Percentiles rank a stretch among this genome's conserved stretches.
These are phyloP conservation scores for Phylloporus sp. DNA, from an alignment of 768 basidiomycete genomes.

Conservation along the genomic window DNA sequence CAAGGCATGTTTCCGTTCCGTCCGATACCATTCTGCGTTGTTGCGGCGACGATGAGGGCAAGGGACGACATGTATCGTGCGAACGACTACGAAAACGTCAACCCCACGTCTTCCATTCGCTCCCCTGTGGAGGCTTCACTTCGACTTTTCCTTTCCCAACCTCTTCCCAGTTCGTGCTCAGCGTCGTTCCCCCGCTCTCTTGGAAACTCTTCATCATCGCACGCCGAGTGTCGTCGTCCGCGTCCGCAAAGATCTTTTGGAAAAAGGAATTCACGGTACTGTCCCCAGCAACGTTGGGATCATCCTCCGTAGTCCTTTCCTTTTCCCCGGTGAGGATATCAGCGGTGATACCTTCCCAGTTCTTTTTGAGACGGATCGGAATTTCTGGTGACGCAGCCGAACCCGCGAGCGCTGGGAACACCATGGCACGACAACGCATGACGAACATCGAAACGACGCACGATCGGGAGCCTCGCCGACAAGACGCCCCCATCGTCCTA, in stretches of 20 bases:
- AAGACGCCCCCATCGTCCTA: slow-evolving; percentile 70
- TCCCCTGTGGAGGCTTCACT: slow-evolving; percentile 79
- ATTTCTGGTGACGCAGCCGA: slow-evolving; percentile 27
- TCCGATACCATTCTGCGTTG: slow-evolving; percentile 83
- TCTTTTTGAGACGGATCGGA: slow-evolving; percentile 51
- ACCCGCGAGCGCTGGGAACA: slow-evolving; percentile 12
- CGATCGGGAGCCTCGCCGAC: slow-evolving; percentile 74
- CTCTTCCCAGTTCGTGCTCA: slow-evolving; percentile 95
- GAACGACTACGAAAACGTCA: no score
- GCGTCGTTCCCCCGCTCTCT: slow-evolving; percentile 91
- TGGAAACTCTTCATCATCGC: slow-evolving; percentile 99
- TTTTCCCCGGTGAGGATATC: slow-evolving; percentile 65
- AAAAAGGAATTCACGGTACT: slow-evolving; percentile 82
- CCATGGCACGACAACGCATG: not conserved
- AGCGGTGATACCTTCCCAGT: slow-evolving; percentile 85
- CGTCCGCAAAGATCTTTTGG: slow-evolving; percentile 85
- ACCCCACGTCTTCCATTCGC: slow-evolving; percentile 81
- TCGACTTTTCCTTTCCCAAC: slow-evolving; percentile 66
- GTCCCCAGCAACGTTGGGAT: slow-evolving; percentile 90
- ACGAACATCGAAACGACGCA: slow-evolving; percentile 34
- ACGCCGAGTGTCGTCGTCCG: slow-evolving; percentile 84
- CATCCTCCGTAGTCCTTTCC: slow-evolving; percentile 63
- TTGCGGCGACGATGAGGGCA: slow-evolving; percentile 93
- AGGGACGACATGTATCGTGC: slow-evolving; percentile 50
- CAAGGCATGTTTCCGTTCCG: slow-evolving; percentile 73